These are phyloP conservation scores for Cicer arietinum DNA, from an alignment of 306 rosid genomes.

Conservation along the genomic window DNA sequence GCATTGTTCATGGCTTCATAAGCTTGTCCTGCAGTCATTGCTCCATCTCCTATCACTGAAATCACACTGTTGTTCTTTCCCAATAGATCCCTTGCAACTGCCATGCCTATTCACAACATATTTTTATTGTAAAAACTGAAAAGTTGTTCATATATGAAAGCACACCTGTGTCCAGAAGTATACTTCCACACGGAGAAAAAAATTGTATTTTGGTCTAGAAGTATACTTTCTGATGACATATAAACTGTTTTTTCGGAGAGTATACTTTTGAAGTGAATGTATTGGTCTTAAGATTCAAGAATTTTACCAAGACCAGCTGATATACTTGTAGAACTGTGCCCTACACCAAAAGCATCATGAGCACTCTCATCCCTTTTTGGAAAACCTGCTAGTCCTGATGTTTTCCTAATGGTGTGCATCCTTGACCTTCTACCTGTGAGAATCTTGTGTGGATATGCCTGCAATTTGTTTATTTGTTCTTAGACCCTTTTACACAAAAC, in stretches of 20 bases:
- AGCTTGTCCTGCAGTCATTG: slow-evolving; percentile 97
- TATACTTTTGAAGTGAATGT: background rate
- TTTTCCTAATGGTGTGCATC: slow-evolving; percentile 90
- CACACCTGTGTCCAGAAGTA: too few relatives aligned
- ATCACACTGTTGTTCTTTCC: slow-evolving; percentile 77
- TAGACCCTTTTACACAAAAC: slow-evolving; percentile 39
- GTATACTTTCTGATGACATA: too few relatives aligned
- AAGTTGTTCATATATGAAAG: slow-evolving; percentile 10
- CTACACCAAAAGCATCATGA: slow-evolving; percentile 92
- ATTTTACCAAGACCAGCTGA: slow-evolving; percentile 90
- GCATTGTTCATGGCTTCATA: slow-evolving; percentile 98
- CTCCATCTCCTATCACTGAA: slow-evolving; percentile 96
- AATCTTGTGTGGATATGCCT: slow-evolving; percentile 95
- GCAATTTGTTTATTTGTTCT: slow-evolving; percentile 48
- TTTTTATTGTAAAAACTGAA: background rate
- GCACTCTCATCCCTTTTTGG: slow-evolving; percentile 91
- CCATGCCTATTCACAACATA: slow-evolving; percentile 71
- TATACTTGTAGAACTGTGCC: slow-evolving; percentile 95
- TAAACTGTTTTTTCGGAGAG: too few relatives aligned
- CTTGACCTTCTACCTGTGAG: slow-evolving; percentile 89
- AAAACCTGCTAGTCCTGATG: slow-evolving; percentile 92
- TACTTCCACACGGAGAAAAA: too few relatives aligned
- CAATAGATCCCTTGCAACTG: slow-evolving; percentile 84
- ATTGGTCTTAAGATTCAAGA: slow-evolving; percentile 20
- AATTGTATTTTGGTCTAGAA: too few relatives aligned